phyloP scores from a whole-genome alignment of 129 eudicot species.

The Flaveria trinervia region DNA sequence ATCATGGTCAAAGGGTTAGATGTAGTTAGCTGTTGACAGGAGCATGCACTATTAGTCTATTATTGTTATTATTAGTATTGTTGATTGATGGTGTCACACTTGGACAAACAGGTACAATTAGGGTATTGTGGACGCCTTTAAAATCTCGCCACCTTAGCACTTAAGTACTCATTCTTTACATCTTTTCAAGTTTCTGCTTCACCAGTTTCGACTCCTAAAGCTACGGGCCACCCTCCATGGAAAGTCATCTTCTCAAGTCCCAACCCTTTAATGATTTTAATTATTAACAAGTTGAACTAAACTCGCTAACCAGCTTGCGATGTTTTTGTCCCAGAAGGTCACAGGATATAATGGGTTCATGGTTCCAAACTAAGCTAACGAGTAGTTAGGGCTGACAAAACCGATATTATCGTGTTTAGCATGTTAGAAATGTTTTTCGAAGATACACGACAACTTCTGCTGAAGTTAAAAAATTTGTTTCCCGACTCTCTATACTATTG shows the following conservation, averaged over 20 bases:
- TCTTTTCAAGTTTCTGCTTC: slow-evolving; percentile 8
- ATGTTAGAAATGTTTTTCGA: no score
- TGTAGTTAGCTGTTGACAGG: background rate
- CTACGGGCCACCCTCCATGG: background rate
- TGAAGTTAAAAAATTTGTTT: no score
- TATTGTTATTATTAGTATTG: background rate
- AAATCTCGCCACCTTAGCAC: background rate
- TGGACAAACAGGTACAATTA: background rate
- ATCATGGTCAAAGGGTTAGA: background rate
- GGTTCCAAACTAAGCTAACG: no score
- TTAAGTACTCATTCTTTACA: background rate
- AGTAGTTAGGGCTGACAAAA: no score
- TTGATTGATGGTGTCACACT: slow-evolving; percentile 2
- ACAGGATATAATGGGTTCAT: no score
- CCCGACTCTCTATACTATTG: no score
- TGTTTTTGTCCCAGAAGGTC: no score
- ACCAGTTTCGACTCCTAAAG: background rate
- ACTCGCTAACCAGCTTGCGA: no score
- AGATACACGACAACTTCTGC: no score
- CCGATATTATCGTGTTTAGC: no score
- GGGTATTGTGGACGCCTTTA: background rate
- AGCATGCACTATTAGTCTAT: background rate
- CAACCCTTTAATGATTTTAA: background rate
- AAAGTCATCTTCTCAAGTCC: background rate
- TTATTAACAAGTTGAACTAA: no score